phyloP scores from a whole-genome alignment of 495 filamentous ascomycete genomes.

The Chaetomidium leptoderma region DNA sequence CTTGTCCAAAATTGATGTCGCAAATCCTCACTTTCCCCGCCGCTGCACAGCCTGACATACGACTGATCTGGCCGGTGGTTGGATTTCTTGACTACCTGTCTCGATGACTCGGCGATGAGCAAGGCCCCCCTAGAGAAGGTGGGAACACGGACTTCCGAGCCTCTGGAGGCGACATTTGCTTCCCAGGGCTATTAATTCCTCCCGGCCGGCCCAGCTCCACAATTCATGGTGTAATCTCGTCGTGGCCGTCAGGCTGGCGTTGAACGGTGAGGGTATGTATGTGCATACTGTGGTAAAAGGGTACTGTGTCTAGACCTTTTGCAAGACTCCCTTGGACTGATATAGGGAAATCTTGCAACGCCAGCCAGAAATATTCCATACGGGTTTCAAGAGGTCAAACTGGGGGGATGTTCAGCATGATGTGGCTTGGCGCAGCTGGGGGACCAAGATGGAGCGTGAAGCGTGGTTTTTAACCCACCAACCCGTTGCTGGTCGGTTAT shows the following conservation, averaged over 20 bases:
- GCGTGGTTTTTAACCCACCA: background rate
- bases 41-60: too few relatives aligned
- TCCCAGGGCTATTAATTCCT: conserved; percentile 8
- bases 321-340: background rate
- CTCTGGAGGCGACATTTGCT: conserved; percentile 11
- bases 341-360: background rate
- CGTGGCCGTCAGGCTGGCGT: background rate
- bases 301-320: background rate
- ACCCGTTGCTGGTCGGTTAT: background rate
- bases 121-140: background rate
- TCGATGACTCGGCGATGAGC: conserved; percentile 2
- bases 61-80: too few relatives aligned
- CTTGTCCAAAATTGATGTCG: too few relatives aligned
- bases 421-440: background rate
- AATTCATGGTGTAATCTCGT: background rate
- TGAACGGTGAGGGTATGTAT: background rate
- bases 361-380: background rate
- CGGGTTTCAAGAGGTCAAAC: background rate
- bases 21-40: too few relatives aligned
- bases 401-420: background rate
- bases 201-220: conserved; percentile 2
- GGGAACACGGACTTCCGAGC: conserved; percentile 1
- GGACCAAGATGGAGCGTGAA: background rate
- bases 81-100: background rate
- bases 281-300: background rate